Percentiles rank a stretch among this genome's conserved stretches.
These are phyloP conservation scores for Kwoniella newhampshirensis DNA, from an alignment of 768 basidiomycete species.

Conservation along the genomic window DNA sequence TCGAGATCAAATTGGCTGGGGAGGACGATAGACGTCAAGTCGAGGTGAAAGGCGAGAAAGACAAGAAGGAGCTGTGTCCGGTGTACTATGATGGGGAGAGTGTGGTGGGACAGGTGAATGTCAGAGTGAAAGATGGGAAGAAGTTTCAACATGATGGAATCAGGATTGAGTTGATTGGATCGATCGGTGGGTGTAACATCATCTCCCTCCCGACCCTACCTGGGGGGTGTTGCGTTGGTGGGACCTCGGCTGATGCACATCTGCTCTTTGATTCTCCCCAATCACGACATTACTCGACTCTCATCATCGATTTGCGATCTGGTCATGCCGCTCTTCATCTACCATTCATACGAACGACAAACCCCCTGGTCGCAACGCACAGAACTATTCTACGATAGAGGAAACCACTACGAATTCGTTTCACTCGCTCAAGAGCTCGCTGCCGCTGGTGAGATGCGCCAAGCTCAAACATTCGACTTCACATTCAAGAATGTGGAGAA, in stretches of 20 bases:
- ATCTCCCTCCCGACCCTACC: background rate
- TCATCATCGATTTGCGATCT: too few relatives aligned
- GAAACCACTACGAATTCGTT: conserved; percentile 96
- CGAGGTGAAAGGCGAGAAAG: conserved; percentile 86
- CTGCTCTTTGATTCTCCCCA: background rate
- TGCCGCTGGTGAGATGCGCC: conserved; percentile 93
- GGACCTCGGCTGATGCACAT: background rate
- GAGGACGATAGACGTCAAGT: conserved; percentile 86
- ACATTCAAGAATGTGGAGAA: conserved; percentile 99
- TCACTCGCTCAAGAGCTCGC: conserved; percentile 93
- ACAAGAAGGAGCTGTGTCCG: conserved; percentile 75
- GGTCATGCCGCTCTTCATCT: background rate
- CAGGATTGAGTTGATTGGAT: conserved; percentile 95
- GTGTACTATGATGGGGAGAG: conserved; percentile 96
- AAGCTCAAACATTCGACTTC: conserved; percentile 94
- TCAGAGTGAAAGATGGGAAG: conserved; percentile 92
- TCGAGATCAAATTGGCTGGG: conserved; percentile 81
- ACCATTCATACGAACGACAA: conserved; percentile 12
- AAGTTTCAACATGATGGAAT: conserved; percentile 92
- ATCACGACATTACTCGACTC: background rate
- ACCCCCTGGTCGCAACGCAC: too few relatives aligned
- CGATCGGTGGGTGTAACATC: conserved; percentile 81
- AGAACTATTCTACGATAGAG: conserved; percentile 89
- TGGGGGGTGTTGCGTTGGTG: background rate
- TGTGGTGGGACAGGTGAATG: conserved; percentile 78